Conservation (phyloP, 257 asterid genomes). For the Gynochthodes officinalis region DNA sequence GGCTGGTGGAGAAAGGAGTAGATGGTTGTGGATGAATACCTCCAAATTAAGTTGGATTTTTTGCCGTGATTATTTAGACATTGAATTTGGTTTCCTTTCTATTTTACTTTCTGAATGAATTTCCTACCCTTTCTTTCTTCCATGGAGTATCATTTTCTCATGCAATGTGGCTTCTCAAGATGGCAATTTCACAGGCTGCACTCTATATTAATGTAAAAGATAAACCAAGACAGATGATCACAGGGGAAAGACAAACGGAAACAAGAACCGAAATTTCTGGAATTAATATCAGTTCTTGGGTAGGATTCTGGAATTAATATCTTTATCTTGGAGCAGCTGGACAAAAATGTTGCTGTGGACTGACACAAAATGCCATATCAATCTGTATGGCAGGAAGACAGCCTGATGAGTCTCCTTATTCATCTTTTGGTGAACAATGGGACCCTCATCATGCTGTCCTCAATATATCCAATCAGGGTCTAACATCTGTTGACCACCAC, state of each 20-base stretch:
- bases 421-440: constrained; percentile 42
- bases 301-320: constrained; percentile 6
- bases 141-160: not conserved
- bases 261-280: constrained; percentile 17
- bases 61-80: no score
- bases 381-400: constrained; percentile 42
- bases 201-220: not conserved
- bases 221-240: not conserved
- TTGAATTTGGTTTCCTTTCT: no score
- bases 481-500: constrained; percentile 40
- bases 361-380: constrained; percentile 15
- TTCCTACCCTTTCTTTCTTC: not conserved
- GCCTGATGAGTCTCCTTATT: constrained; percentile 30
- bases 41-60: no score
- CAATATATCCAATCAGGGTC: constrained; percentile 26
- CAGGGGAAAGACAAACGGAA: not conserved
- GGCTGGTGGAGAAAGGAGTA: no score
- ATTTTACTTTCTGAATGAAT: not conserved
- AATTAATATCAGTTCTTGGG: constrained; percentile 1
- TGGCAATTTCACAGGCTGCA: not conserved
- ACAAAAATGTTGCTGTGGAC: constrained; percentile 18
- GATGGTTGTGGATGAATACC: no score
- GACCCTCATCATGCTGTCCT: constrained; percentile 42
- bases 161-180: not conserved
- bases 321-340: constrained; percentile 10